Base-by-base conservation (phyloP, 139 green algal species). In the Pleodorina starrii region DNA sequence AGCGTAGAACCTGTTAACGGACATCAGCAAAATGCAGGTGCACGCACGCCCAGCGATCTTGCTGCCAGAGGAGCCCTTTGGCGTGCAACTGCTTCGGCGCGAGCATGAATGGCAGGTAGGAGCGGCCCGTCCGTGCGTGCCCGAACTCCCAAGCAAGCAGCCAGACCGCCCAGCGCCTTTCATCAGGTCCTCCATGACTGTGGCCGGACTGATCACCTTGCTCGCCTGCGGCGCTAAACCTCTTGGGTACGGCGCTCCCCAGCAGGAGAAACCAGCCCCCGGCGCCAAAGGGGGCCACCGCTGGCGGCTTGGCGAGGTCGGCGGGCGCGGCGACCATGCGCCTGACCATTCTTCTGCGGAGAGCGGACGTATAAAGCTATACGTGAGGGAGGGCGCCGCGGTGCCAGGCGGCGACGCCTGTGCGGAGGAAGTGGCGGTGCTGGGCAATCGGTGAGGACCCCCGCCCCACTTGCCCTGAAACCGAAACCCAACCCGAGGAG, bases 61-160 rank as follows among this genome's bases (percentile, higher is more conserved):
- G 19, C 44, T 88, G 21, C 32, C 82, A 7, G 82, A 88, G 63
- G 82, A 79, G 82, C 44, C 82, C 1, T 69, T 80, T 29, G 63
- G 82, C 32, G 82, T 88, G 66, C 66, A 88, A 32, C 46, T 88
- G 44, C 82, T 88, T 11, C 63, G 63, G 32, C 82, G 82, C n/a
- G 82, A 88, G 82, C 10, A 40, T 57, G 38, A 57, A 6, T 16
- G 29, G 14, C 43, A 87, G 81, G 81, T 46, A 40, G 54, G 38
- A 17, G 1, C 29, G 21, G 29, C 54, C 2, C 29, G 5, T 25
- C 29, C 54, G 5, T 66, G 54, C 54, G 54, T 66, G 6, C 7
- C 7, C 54, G 7, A 5, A 5, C 54, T 66, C 54, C 21, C 54
- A 66, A 66, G 54, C 7, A 66, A 7, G 54, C 7, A 66, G 54